Base-by-base conservation (phyloP, 2,329 filamentous ascomycete species). In the Eurotiales sp. region DNA sequence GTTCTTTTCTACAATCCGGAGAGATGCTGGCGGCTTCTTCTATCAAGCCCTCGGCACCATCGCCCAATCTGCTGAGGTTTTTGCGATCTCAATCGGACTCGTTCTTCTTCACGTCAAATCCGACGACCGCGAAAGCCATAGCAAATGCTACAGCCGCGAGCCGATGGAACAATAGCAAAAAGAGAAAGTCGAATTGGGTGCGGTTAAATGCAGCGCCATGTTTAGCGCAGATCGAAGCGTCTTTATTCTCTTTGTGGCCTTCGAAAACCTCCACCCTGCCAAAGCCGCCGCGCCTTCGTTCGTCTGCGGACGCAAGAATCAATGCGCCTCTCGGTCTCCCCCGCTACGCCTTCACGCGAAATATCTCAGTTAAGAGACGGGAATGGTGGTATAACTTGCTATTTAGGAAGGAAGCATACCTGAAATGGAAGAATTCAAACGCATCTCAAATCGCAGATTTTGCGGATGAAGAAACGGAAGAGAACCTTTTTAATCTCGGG, bases 71-170 rank as follows among this genome's bases (percentile, higher is more conserved):
- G 17, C 76, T 93, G 56, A 84, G 83, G 59, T 92, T 88, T 67
- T 77, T 93, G 56, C 84, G 83, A 58, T 81, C 77, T 49, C 88
- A 91, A 67, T 83, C 86, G 57, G 79, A 87, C 59, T 75, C 75
- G 50, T 64, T 80, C 56, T 79, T 81, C 60, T 77, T 79, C 66
- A 72, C 64, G 50, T 64, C 72, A 49, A 75, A 72, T 41, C 45
- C 59, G 37, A 52, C 48, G 21, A 48, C 36, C 41, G 12, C 27
- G 10, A 50, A 34, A 41, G 42, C 27, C 34, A 34, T 19, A n/a
- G 39, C 37, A 11, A 43, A 51, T 36, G 42, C 51, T 49, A 55
- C 48, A 46, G 57, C 52, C 21, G 43, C 36, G 41, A 47, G 36
- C 30, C 54, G 51, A 47, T 51, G 44, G 52, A 47, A 47, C 39